Conservation (phyloP, 129 eudicot genomes). For the Silybum marianum region DNA sequence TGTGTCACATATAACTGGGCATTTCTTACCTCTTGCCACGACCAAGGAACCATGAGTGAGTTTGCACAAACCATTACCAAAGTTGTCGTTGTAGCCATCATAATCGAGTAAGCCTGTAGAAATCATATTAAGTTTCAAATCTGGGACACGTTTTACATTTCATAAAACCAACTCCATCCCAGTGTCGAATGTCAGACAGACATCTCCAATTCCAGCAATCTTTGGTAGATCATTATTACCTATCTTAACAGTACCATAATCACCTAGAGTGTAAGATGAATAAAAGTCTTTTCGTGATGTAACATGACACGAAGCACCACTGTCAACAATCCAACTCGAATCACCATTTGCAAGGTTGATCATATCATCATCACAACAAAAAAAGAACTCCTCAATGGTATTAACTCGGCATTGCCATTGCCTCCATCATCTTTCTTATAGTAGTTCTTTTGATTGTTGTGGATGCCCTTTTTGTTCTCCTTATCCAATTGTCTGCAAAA, state of each 20-base stretch:
- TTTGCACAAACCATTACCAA: no score
- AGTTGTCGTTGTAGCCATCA: no score
- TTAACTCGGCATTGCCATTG: background rate
- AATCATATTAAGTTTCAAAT: background rate
- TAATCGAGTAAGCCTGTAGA: background rate
- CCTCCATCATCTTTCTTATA: conserved; percentile 10
- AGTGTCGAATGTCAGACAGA: background rate
- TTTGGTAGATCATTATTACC: background rate
- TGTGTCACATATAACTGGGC: no score
- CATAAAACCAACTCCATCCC: background rate
- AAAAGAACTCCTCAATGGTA: background rate
- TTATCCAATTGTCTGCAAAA: no score
- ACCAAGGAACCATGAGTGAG: no score
- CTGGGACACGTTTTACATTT: background rate
- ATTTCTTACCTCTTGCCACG: background rate
- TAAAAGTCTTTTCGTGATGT: background rate
- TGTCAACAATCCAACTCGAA: no score
- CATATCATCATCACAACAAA: background rate
- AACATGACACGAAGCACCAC: no score
- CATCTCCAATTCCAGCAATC: background rate
- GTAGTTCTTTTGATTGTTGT: background rate
- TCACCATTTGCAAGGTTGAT: background rate
- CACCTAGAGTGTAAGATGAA: background rate
- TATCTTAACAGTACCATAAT: background rate
- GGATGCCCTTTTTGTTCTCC: no score